Evolutionary conservation across 305 asterid genomes (phyloP), one percentile per base, ranked within the genome.

Genomic region (Fraxinus platypoda): DNA sequence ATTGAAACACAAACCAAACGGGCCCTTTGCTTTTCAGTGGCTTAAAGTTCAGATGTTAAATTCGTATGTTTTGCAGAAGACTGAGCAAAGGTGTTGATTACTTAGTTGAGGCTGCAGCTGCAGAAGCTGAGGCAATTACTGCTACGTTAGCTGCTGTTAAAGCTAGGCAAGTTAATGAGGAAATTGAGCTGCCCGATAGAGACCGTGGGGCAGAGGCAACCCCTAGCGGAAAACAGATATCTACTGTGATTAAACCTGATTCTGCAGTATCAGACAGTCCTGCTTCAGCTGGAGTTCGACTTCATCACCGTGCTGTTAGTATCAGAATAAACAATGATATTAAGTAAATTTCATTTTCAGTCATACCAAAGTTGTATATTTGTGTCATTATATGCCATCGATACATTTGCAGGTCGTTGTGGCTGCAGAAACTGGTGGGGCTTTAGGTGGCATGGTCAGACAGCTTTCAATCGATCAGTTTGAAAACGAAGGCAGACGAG

Each of bases 251-350:
- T 88, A 95, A 94, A 85, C 98, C 97, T 70, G 97, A 95, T 38
- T 85, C 92, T 72, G 89, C 88, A 31, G 77, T 84, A 80, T 86
- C 91, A 81, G 92, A 82, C 84, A 93, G 81, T 87, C 89, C 96
- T 83, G 86, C 86, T 76, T 91, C 98, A 38, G 87, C 98, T 85
- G 98, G 97, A 71, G 95, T 95, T 77, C 86, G 98, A 87, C 95
- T 95, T 81, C 98, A 95, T 92, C 98, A 95, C 84, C 98, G 98
- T 83, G 98, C 98, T 80, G 98, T 95, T n/a, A 86, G 98, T 93
- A 85, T 81, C 49, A 71, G 54, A 71, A 84, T 84, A 46, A 75
- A 75, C 83, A 68, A 74, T 72, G 49, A 54, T 30, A 68, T 64
- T 79, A 46, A 52, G 64, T 66, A 66, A 68, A 68, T 68, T 68